These are phyloP conservation scores for Phytopythium litorale DNA, from an alignment of 352 stramenopile species.

Conservation along the genomic window DNA sequence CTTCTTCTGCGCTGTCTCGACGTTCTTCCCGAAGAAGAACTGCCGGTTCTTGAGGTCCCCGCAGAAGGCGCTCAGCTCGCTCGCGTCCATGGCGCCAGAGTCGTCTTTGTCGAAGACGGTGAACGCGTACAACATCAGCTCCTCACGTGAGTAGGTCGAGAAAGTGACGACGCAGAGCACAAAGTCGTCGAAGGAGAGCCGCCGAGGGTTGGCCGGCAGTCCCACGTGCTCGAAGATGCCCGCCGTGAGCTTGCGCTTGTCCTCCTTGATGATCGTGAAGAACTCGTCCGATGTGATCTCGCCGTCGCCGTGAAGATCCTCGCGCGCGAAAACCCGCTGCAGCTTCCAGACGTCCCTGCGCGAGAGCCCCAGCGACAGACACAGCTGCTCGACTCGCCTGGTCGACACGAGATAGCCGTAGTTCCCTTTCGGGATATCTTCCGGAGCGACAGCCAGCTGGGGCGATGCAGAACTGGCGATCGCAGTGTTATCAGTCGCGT, in stretches of 20 bases:
- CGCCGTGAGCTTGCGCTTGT: slow-evolving; percentile 49
- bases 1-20: slow-evolving; percentile 53
- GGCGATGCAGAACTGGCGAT: neutral
- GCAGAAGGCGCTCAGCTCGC: slow-evolving; percentile 50
- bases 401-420: slow-evolving; percentile 53
- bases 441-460: slow-evolving; percentile 1
- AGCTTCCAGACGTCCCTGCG: slow-evolving; percentile 38
- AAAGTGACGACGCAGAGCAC: slow-evolving; percentile 53
- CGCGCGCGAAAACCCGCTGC: slow-evolving; percentile 27
- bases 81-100: slow-evolving; percentile 58
- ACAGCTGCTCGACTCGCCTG: slow-evolving; percentile 43
- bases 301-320: slow-evolving; percentile 41
- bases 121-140: slow-evolving; percentile 67
- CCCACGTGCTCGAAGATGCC: slow-evolving; percentile 49
- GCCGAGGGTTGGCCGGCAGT: slow-evolving; percentile 18
- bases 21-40: slow-evolving; percentile 67
- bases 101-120: slow-evolving; percentile 59
- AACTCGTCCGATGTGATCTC: slow-evolving; percentile 65
- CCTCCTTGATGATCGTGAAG: slow-evolving; percentile 44
- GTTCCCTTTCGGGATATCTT: slow-evolving; percentile 32
- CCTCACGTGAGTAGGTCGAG: slow-evolving; percentile 36
- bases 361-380: slow-evolving; percentile 37
- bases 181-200: slow-evolving; percentile 60
- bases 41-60: slow-evolving; percentile 51
- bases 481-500: neutral